Evolutionary conservation across 345 rosid genomes (phyloP).

Genomic region (Erucastrum elatum): DNA sequence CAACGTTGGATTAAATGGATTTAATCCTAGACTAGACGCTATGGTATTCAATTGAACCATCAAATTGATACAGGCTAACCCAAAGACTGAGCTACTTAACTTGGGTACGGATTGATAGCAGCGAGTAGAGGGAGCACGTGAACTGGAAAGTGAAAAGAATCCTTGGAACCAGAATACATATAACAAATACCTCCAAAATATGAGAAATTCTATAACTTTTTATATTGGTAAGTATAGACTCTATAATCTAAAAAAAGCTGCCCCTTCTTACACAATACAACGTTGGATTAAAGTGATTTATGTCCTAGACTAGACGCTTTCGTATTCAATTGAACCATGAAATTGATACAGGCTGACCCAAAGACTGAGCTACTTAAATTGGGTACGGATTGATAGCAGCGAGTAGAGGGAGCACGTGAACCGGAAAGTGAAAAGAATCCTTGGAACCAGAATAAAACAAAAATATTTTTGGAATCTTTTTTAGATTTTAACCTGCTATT

Average conservation of each 20-base stretch:
- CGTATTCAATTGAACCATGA: not conserved
- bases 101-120: not conserved
- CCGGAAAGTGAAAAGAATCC: not conserved
- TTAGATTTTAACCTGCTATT: not conserved
- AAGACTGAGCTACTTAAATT: not conserved
- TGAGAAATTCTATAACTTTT: too few relatives aligned
- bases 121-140: not conserved
- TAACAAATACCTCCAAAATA: too few relatives aligned
- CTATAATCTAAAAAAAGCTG: not conserved
- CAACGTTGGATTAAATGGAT: not conserved
- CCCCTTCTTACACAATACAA: not conserved
- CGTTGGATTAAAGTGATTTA: not conserved
- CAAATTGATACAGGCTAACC: not conserved
- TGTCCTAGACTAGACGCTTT: not conserved
- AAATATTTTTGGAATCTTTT: not conserved
- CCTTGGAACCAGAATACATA: too few relatives aligned
- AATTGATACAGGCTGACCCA: not conserved
- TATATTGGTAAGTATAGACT: too few relatives aligned
- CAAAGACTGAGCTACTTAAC: not conserved
- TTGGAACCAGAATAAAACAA: not conserved
- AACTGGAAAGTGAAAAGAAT: not conserved
- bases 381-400: not conserved
- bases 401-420: not conserved
- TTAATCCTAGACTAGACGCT: not conserved
- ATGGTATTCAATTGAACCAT: not conserved